Base-by-base conservation (phyloP, 2,329 filamentous ascomycete species). In the Neofusicoccum cordaticola region DNA sequence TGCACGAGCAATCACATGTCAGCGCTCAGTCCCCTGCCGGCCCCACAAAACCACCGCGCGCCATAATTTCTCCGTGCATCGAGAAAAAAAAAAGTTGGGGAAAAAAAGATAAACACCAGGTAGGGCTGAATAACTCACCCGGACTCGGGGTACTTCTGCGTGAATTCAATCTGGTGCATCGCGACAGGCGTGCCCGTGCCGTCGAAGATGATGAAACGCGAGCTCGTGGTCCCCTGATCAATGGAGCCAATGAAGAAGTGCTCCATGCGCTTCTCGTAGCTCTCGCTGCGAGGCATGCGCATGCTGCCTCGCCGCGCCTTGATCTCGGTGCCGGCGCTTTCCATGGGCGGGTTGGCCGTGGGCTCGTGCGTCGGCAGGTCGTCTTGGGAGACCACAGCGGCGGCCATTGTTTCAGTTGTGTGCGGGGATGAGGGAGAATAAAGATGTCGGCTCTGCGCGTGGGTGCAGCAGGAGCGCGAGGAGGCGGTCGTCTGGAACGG, bases 121-220 rank as follows among this genome's bases (percentile, higher is more conserved):
- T 31, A 44, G 13, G 48, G 48, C 27, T 53, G 48, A 37, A 34
- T 11, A 22, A 83, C 87, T 79, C 83, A 95, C 90, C 93, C 93
- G 68, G 93, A 89, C 67, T 93, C 84, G 15, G 92, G 91, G 76
- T 96, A 94, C 66, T 90, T 86, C 75, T 96, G 93, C 69, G 87
- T 86, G 73, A 96, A 93, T 75, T 96, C 92, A 69, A 93, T 88
- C 79, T 96, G 93, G 75, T 96, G 92, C 70, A 88, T 89, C 42
- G 90, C 92, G 50, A 95, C 85, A 3, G 91, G 90, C 66, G 90
- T 87, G 63, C 93, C 92, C 47, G 85, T 80, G 68, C 87, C 87
- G 78, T 96, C 88, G 80, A 97, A 97, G 74, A 97, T 93, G 70
- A 97, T 85, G 79, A 97, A 97, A 42, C 93, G 86, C 39, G 92